Evolutionary conservation across 495 filamentous ascomycete species (phyloP), one percentile per base, ranked within the genome.

Genomic region (Jackrogersella multiformis): DNA sequence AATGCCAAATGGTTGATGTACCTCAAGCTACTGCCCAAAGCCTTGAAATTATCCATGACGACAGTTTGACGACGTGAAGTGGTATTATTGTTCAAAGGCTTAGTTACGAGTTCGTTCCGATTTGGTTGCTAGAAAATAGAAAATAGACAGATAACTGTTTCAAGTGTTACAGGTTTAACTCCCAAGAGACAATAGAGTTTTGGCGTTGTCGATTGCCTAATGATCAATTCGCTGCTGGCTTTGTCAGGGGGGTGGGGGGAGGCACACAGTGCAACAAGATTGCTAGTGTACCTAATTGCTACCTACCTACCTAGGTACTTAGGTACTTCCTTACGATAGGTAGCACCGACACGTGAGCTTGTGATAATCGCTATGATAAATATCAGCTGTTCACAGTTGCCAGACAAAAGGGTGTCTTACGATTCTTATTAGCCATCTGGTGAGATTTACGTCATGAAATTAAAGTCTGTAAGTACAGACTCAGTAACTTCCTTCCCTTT

Each of bases 21-120:
- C 73, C 73, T 75, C 68, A 75, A 61, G 67, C 71, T 74, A 56
- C 58, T 74, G 45, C 73, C 73, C 74, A 89, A 88, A 61, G 87
- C 86, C 77, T 89, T 86, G 65, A 90, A 79, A 74, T 88, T 89
- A 75, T 90, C 88, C 88, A 90, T 90, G 35, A 67, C 76, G 71
- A 69, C 38, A 44, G 48, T 67, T 55, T 28, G 4, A 39, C 8
- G 45, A 18, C 23, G 56, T 13, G 38, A 56, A 44, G 28, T 13
- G 12, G 18, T 48, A n/a, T n/a, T n/a, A n/a, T n/a, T 30, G 39
- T 55, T 12, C 34, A n/a, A 30, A 51, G 8, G 28, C 16, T 46
- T 21, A 18, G 49, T 35, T 64, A 26, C 6, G n/a, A 21, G 30
- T 60, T 54, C 10, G 44, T 1, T 66, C 48, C n/a, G 38, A 0